Percentiles rank a stretch among this genome's conserved stretches.
phyloP scores from a whole-genome alignment of 352 stramenopile species.

The Phytophthora sojae region DNA sequence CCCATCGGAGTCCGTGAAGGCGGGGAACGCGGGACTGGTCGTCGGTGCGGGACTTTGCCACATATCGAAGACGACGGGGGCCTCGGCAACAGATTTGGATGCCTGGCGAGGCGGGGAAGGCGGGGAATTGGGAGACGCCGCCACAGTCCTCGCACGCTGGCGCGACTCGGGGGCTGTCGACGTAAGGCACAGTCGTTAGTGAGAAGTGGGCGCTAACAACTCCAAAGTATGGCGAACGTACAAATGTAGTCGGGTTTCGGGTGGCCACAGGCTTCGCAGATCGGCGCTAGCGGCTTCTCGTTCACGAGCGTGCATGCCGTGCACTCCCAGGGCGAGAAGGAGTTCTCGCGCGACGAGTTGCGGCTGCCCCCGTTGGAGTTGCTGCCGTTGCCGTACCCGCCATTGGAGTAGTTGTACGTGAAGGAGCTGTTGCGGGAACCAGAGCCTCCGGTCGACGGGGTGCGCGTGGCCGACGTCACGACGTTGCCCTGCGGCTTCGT shows the following conservation, averaged over 20 bases:
- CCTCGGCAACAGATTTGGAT: conserved; percentile 30
- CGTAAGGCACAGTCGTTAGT: not conserved
- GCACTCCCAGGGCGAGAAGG: conserved; percentile 78
- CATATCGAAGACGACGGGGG: conserved; percentile 35
- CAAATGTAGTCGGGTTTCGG: conserved; percentile 72
- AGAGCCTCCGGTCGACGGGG: conserved; percentile 18
- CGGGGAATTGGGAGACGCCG: conserved; percentile 32
- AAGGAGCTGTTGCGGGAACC: conserved; percentile 43
- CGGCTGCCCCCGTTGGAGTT: conserved; percentile 36
- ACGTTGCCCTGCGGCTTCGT: conserved; percentile 38
- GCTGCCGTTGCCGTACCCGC: conserved; percentile 15
- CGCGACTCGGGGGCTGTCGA: conserved; percentile 52
- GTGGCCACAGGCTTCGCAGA: conserved; percentile 77
- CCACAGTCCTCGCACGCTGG: conserved; percentile 56
- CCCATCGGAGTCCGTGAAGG: conserved; percentile 36
- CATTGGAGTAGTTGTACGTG: conserved; percentile 55
- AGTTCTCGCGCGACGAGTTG: conserved; percentile 57
- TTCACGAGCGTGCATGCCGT: conserved; percentile 81
- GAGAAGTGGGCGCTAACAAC: not conserved
- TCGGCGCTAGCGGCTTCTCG: conserved; percentile 72
- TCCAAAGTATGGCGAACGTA: conserved; percentile 31
- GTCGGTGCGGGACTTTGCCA: conserved; percentile 29
- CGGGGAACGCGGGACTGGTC: conserved; percentile 24
- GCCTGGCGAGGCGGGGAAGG: conserved; percentile 13
- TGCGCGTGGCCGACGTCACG: conserved; percentile 37